Percentiles rank a stretch among this genome's conserved stretches.
Evolutionary conservation across 176 grass and related monocot genomes (phyloP).

Genomic region (Cenchrus purpureus): DNA sequence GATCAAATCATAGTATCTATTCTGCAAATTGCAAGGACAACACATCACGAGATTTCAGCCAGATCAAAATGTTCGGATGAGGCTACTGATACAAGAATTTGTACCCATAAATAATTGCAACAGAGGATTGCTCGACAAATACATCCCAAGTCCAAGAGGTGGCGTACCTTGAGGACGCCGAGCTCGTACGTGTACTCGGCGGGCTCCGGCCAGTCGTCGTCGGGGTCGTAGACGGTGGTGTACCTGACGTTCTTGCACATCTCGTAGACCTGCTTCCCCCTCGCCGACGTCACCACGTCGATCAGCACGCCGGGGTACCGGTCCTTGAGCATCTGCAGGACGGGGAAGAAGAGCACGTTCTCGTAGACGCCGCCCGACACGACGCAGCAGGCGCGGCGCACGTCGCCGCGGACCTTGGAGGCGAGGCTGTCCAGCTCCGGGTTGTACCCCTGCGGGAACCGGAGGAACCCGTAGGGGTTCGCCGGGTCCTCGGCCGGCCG

Average conservation of each 20-base stretch:
- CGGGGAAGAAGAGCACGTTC: slow-evolving; percentile 95
- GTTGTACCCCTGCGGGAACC: slow-evolving; percentile 81
- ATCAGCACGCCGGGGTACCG: slow-evolving; percentile 86
- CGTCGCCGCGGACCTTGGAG: slow-evolving; percentile 84
- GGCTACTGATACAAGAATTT: too few relatives aligned
- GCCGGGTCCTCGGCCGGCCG: slow-evolving; percentile 62
- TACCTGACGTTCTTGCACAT: slow-evolving; percentile 93
- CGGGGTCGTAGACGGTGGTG: slow-evolving; percentile 75
- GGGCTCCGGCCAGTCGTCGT: slow-evolving; percentile 72
- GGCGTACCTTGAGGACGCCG: slow-evolving; percentile 70
- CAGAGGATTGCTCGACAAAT: not conserved
- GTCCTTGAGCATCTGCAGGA: slow-evolving; percentile 83
- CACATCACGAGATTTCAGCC: not conserved
- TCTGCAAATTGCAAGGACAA: slow-evolving; percentile 50
- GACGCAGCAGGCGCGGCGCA: slow-evolving; percentile 88
- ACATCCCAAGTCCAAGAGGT: not conserved
- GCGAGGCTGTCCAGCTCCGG: slow-evolving; percentile 84
- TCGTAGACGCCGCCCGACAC: slow-evolving; percentile 87
- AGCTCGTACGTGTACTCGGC: slow-evolving; percentile 85
- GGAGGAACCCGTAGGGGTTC: slow-evolving; percentile 87
- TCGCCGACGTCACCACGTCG: slow-evolving; percentile 65
- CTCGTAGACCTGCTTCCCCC: slow-evolving; percentile 94
- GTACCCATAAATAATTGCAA: not conserved
- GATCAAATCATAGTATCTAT: slow-evolving; percentile 83
- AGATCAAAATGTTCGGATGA: not conserved